A percentile compares a stretch with the other conserved stretches of the same genome.
Evolutionary conservation across 768 basidiomycete species (phyloP).

Genomic region (Fistulinella prunicolor): DNA sequence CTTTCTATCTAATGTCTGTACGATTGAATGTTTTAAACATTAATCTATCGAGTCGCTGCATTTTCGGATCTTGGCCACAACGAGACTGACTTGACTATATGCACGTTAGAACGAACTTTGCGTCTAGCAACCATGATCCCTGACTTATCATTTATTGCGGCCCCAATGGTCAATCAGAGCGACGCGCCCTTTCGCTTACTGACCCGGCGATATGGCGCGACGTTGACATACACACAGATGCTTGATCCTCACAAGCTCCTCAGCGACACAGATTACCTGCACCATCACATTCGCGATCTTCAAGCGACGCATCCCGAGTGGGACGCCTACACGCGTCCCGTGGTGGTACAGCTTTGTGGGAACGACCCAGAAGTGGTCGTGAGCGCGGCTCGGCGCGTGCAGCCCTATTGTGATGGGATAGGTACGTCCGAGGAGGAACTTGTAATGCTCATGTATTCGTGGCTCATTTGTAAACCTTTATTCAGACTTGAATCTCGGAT

Average conservation of each 20-base stretch:
- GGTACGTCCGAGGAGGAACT: too few relatives aligned
- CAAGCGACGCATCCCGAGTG: constrained; percentile 16
- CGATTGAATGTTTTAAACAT: constrained; percentile 3
- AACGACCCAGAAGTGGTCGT: constrained; percentile 64
- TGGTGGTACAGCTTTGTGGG: constrained; percentile 73
- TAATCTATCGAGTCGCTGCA: constrained; percentile 14
- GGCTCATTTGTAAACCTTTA: constrained; percentile 10
- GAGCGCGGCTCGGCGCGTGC: constrained; percentile 56
- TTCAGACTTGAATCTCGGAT: constrained; percentile 77
- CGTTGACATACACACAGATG: constrained; percentile 77
- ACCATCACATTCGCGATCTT: constrained; percentile 60
- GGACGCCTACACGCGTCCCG: constrained; percentile 38
- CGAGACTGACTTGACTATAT: too few relatives aligned
- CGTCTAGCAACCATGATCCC: constrained; percentile 9
- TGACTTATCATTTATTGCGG: constrained; percentile 46
- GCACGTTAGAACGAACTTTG: neutral
- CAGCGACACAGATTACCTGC: constrained; percentile 61
- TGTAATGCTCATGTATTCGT: too few relatives aligned
- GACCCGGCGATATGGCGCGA: constrained; percentile 59
- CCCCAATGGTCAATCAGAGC: constrained; percentile 80
- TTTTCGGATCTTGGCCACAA: neutral
- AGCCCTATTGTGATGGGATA: constrained; percentile 63
- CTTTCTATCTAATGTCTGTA: constrained; percentile 16
- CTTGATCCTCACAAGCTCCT: constrained; percentile 59
- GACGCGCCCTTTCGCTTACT: constrained; percentile 72